phyloP scores from a whole-genome alignment of 179 eudicot species.

The Camellia oleifera region DNA sequence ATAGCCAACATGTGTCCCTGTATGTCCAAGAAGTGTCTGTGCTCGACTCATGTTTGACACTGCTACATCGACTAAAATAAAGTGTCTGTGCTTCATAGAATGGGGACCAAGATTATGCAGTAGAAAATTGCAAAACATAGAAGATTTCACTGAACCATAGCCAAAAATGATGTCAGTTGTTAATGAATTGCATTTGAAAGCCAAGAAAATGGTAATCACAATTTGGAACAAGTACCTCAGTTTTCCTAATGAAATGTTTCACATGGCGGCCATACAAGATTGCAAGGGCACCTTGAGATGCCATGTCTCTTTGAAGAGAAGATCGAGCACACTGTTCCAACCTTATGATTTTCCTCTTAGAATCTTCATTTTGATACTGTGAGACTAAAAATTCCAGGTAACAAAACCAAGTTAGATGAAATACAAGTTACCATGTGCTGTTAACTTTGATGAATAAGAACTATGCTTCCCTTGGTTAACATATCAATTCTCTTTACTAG shows the following conservation, averaged over 20 bases:
- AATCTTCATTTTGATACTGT: conserved; percentile 54
- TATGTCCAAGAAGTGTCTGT: too few relatives aligned
- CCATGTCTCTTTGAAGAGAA: conserved; percentile 58
- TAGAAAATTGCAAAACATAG: background rate
- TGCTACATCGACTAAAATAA: too few relatives aligned
- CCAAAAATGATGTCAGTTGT: conserved; percentile 2
- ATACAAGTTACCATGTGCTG: background rate
- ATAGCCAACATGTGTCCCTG: too few relatives aligned
- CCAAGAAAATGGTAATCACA: conserved; percentile 5
- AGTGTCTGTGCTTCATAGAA: too few relatives aligned
- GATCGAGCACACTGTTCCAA: conserved; percentile 69
- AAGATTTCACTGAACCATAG: background rate
- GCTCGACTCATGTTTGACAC: too few relatives aligned
- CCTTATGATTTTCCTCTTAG: conserved; percentile 64
- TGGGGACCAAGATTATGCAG: background rate
- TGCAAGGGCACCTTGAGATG: conserved; percentile 74
- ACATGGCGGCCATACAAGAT: conserved; percentile 56
- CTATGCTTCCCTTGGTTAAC: background rate
- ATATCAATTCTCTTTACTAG: background rate
- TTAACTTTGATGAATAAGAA: background rate
- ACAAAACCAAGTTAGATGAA: background rate
- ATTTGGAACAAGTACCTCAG: conserved; percentile 48
- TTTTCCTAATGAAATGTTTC: conserved; percentile 63
- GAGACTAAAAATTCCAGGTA: conserved; percentile 41
- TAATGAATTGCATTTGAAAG: conserved; percentile 2